phyloP scores from a whole-genome alignment of 129 eudicot species.

The Flaveria linearis region DNA sequence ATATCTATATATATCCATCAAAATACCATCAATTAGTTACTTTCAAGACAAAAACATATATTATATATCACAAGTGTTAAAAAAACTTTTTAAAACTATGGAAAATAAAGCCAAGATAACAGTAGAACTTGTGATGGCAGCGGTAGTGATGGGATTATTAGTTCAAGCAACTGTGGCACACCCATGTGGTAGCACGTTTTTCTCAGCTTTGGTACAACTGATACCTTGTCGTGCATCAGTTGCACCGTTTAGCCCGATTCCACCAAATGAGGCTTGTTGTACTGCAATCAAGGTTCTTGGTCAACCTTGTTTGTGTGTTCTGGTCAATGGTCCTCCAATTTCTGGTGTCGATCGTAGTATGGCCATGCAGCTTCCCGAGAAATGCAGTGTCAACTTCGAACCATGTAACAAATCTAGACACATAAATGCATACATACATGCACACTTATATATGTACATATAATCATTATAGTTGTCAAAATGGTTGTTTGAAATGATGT shows the following conservation, averaged over 20 bases:
- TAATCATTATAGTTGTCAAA: conserved; percentile 1
- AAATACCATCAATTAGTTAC: background rate
- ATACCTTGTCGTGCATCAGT: conserved; percentile 93
- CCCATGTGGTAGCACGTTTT: conserved; percentile 82
- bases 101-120: conserved; percentile 30
- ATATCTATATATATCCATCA: conserved; percentile 31
- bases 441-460: background rate
- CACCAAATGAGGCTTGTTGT: conserved; percentile 89
- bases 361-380: conserved; percentile 94
- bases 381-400: conserved; percentile 79
- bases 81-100: conserved; percentile 31
- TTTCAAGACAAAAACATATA: background rate
- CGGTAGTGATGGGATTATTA: conserved; percentile 32
- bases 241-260: conserved; percentile 78
- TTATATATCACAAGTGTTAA: conserved; percentile 11
- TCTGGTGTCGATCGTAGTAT: conserved; percentile 94
- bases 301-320: conserved; percentile 92
- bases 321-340: conserved; percentile 91
- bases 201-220: conserved; percentile 86
- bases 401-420: conserved; percentile 56
- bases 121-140: conserved; percentile 12
- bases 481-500: conserved; percentile 18
- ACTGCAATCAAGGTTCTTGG: conserved; percentile 77
- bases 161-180: conserved; percentile 49
- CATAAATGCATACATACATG: background rate